phyloP scores from a whole-genome alignment of 441 rosid species.

The Eruca vesicaria region DNA sequence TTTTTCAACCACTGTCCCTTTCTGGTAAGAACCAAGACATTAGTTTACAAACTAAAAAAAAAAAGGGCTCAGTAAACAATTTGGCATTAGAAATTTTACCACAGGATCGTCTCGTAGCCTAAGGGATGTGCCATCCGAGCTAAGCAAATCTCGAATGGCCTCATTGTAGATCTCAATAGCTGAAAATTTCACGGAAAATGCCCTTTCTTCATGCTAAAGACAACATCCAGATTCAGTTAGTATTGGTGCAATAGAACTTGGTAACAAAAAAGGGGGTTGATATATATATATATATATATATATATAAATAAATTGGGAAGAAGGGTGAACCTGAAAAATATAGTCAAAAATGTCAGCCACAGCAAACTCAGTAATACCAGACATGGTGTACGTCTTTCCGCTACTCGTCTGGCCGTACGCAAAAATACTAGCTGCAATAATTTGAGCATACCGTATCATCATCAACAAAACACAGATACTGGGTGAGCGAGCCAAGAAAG shows the following conservation, averaged over 20 bases:
- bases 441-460: neutral
- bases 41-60: neutral
- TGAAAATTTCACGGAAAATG: slow-evolving; percentile 74
- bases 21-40: slow-evolving; percentile 41
- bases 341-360: slow-evolving; percentile 84
- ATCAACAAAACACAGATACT: neutral
- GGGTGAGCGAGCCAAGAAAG: slow-evolving; percentile 2
- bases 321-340: slow-evolving; percentile 51
- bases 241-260: slow-evolving; percentile 10
- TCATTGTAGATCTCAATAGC: slow-evolving; percentile 98
- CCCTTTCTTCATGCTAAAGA: slow-evolving; percentile 78
- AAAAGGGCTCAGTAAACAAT: neutral
- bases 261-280: neutral
- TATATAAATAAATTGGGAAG: too few relatives aligned
- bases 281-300: neutral
- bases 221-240: neutral
- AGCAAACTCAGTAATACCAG: slow-evolving; percentile 74
- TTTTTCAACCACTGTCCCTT: slow-evolving; percentile 74
- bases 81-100: slow-evolving; percentile 41
- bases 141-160: slow-evolving; percentile 84
- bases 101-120: slow-evolving; percentile 87
- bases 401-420: slow-evolving; percentile 95
- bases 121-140: slow-evolving; percentile 59
- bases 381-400: slow-evolving; percentile 92
- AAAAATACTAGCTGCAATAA: slow-evolving; percentile 58